Conservation (phyloP, 164 flowering plant species). For the Cinnamomum micranthum region DNA sequence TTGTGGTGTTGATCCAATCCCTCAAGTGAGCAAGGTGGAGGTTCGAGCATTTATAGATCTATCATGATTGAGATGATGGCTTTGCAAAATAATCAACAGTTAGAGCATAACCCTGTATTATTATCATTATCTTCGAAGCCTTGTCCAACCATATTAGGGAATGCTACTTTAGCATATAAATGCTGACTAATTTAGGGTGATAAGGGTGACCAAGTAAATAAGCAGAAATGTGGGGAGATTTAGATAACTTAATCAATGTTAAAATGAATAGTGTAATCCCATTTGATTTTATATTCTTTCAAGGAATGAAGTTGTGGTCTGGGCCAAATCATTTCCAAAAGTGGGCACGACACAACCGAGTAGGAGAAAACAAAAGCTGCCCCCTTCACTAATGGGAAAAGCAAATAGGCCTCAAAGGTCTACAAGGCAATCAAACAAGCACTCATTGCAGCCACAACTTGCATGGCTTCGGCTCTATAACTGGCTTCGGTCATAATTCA, state of each 20-base stretch:
- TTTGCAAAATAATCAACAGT: too few species aligned
- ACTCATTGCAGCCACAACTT: conserved; percentile 24
- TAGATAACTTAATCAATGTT: background rate
- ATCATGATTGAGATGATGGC: too few species aligned
- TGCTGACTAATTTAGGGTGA: background rate
- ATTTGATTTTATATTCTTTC: background rate
- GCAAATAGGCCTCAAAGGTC: conserved; percentile 9
- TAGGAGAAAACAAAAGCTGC: conserved; percentile 13
- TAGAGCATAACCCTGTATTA: too few species aligned
- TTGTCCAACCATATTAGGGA: too few species aligned
- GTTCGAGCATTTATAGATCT: too few species aligned
- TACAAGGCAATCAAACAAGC: conserved; percentile 16
- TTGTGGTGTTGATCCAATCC: too few species aligned
- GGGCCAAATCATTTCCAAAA: conserved; percentile 12
- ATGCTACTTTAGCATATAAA: too few species aligned
- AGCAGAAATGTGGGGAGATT: conserved; percentile 1
- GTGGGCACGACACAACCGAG: conserved; percentile 8
- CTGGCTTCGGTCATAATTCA: background rate
- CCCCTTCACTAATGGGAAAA: conserved; percentile 26
- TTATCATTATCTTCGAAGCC: too few species aligned
- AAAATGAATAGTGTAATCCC: conserved; percentile 1
- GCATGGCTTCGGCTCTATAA: conserved; percentile 2
- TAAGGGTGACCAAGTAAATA: background rate
- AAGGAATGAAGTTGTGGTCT: background rate
- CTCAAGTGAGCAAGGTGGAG: too few species aligned